These are phyloP conservation scores for Luzula sylvatica DNA, from an alignment of 176 grass and related monocot species.

Conservation along the genomic window DNA sequence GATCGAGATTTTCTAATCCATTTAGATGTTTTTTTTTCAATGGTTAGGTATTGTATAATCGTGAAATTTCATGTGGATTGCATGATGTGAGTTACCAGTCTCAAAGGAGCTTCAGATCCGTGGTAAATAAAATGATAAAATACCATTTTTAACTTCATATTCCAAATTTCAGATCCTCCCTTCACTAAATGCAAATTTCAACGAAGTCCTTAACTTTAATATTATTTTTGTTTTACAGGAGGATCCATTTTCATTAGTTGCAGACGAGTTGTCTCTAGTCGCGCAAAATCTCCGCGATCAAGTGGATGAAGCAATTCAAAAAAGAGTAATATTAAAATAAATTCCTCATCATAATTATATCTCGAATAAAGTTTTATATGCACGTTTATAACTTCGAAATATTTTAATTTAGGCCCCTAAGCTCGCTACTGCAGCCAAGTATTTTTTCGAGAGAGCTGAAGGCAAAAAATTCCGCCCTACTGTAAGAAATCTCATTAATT, in stretches of 20 bases:
- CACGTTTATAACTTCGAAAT: not conserved
- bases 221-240: not conserved
- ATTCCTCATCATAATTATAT: not conserved
- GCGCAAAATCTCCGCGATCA: slow-evolving; percentile 73
- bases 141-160: not conserved
- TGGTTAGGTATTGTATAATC: slow-evolving; percentile 8
- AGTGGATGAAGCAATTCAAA: slow-evolving; percentile 70
- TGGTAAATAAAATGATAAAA: too few relatives aligned
- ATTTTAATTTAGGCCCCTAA: slow-evolving; percentile 66
- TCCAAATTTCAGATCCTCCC: not conserved
- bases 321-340: slow-evolving; percentile 3
- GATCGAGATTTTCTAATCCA: too few relatives aligned
- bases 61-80: slow-evolving; percentile 28
- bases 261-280: slow-evolving; percentile 75
- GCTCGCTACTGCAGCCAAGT: slow-evolving; percentile 84
- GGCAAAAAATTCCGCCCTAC: slow-evolving; percentile 97
- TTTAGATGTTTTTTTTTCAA: too few relatives aligned
- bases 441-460: slow-evolving; percentile 86
- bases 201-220: not conserved
- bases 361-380: not conserved
- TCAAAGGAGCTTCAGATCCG: slow-evolving; percentile 33
- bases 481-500: slow-evolving; percentile 29
- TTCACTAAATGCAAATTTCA: not conserved
- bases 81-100: slow-evolving; percentile 59
- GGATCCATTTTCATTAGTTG: slow-evolving; percentile 86